These are phyloP conservation scores for Beauveria sp. DNA, from an alignment of 2,329 filamentous ascomycete genomes.

Conservation along the genomic window DNA sequence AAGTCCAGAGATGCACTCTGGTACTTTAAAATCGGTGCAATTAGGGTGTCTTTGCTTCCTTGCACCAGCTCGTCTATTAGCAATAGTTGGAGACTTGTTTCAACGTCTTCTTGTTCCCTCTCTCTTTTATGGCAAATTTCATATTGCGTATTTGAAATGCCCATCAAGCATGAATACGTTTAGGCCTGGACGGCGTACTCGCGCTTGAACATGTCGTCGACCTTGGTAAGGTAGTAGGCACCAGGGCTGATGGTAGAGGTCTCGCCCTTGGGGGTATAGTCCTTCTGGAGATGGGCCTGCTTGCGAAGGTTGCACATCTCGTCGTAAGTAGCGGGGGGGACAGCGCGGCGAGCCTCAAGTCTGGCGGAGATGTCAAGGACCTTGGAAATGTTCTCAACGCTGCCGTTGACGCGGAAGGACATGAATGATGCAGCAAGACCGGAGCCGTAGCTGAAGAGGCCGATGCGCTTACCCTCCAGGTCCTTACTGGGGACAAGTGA, in stretches of 20 bases:
- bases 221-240: conserved; percentile 71
- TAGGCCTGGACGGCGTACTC: conserved; percentile 70
- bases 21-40: neutral
- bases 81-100: neutral
- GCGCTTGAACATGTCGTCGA: conserved; percentile 82
- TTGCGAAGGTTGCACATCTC: conserved; percentile 77
- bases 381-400: conserved; percentile 60
- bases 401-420: conserved; percentile 65
- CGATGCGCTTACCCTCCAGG: conserved; percentile 65
- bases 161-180: conserved; percentile 11
- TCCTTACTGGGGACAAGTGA: conserved; percentile 53
- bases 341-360: conserved; percentile 56
- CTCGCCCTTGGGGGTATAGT: conserved; percentile 63
- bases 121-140: neutral
- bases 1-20: neutral
- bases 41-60: conserved; percentile 1
- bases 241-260: conserved; percentile 57
- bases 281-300: conserved; percentile 75
- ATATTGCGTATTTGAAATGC: conserved; percentile 6
- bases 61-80: conserved; percentile 4
- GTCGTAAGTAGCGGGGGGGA: conserved; percentile 68
- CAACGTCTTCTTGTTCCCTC: neutral
- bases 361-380: conserved; percentile 62
- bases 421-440: conserved; percentile 66
- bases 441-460: conserved; percentile 72